A percentile compares a stretch with the other conserved stretches of the same genome.
Evolutionary conservation across 495 filamentous ascomycete genomes (phyloP).

Genomic region (Staphylotrichum tortipilum): DNA sequence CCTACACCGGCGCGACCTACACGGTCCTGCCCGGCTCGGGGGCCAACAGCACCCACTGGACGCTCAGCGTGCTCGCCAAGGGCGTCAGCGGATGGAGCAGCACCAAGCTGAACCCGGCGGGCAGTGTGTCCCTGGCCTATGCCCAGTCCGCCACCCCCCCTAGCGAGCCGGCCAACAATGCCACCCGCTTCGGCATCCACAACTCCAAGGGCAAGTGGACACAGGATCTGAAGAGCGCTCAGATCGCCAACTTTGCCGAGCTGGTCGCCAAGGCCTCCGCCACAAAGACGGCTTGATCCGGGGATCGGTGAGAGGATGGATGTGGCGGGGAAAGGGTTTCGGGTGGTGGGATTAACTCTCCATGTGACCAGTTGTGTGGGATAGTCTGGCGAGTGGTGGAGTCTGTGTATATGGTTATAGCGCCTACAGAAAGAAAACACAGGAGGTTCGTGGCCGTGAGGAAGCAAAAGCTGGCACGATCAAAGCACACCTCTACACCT

Average conservation of each 20-base stretch:
- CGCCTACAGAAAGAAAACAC: too few relatives aligned
- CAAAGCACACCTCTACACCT: too few relatives aligned
- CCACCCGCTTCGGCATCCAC: constrained; percentile 34
- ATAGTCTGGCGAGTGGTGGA: too few relatives aligned
- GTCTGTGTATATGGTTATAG: too few relatives aligned
- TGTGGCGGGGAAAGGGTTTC: neutral
- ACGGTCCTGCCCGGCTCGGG: constrained; percentile 19
- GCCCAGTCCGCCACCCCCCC: constrained; percentile 28
- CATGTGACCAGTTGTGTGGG: too few relatives aligned
- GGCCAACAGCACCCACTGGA: constrained; percentile 33
- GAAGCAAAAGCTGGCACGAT: too few relatives aligned
- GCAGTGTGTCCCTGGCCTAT: constrained; percentile 32
- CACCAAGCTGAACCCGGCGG: constrained; percentile 30
- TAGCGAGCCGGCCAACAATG: constrained; percentile 24
- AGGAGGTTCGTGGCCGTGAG: too few relatives aligned
- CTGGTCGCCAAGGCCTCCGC: constrained; percentile 19
- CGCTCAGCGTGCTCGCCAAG: constrained; percentile 27
- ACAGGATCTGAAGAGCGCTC: constrained; percentile 28
- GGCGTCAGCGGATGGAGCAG: constrained; percentile 28
- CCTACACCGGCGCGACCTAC: constrained; percentile 19
- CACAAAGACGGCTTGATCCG: neutral
- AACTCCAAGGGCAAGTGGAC: constrained; percentile 29
- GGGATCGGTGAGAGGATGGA: too few relatives aligned
- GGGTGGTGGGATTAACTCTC: too few relatives aligned
- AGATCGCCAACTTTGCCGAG: constrained; percentile 31